Evolutionary conservation across 805 yeast genomes (phyloP), one percentile per base, ranked within the genome.

Genomic region (Suhomyces xylopsoci): DNA sequence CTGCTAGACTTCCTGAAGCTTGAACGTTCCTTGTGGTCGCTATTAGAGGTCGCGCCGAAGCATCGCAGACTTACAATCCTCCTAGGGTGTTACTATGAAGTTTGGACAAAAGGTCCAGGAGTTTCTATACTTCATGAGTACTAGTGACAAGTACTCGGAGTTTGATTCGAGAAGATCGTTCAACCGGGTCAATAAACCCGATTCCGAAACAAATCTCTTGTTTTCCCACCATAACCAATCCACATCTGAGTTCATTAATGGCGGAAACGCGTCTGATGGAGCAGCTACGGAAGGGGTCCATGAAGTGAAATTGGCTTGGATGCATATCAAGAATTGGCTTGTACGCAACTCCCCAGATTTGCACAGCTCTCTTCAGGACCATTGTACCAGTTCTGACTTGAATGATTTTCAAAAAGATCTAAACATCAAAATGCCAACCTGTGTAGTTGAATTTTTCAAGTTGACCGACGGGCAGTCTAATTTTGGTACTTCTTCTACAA

Each of bases 311-410:
- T 80, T 84, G 20, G 88, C 97, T 10, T 93, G 98, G 98, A 81
- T 88, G 56, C 92, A 92, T 62, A 84, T 93, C 53, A 93, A 89
- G 59, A 76, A 82, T 17, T 93, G 97, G 97, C 75, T 93, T 17
- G 78, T 81, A 34, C 81, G 82, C 51, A 80, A 90, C 68, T 87
- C 85, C 58, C 88, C 94, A 1, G 99, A 93, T 69, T 74, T 94
- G 52, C 81, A 79, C 54, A 92, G 89, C 52, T 84, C 94, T 48
- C 71, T 93, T 56, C 84, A 85, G 63, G 85, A 82, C 49, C 87
- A 90, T 26, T 94, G 91, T 56, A 90, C 97, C 0, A 77, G 79
- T 40, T 81, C 85, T 53, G 99, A 94, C 66, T 76, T 93, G 52
- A 77, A 79, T 56, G 93, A 87, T 60, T 86, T 94, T 28, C 97